Evolutionary conservation across 148 eudicot genomes (phyloP).

Genomic region (Salicornia ramosissima): DNA sequence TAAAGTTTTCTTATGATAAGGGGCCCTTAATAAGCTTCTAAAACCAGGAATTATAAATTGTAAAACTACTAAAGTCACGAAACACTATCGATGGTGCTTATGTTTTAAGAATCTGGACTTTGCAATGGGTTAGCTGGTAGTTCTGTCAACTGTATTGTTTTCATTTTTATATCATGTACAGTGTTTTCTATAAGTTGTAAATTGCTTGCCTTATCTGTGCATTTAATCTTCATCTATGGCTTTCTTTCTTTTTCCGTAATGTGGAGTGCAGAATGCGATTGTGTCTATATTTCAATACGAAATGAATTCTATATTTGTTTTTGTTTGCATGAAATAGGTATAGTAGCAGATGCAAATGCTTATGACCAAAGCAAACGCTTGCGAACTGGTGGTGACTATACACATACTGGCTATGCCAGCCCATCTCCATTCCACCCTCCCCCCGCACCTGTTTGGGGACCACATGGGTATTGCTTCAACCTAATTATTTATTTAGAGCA

Average conservation of each 20-base stretch:
- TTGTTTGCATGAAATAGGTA: conserved; percentile 44
- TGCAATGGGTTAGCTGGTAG: background rate
- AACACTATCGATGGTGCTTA: background rate
- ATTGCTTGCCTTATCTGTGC: background rate
- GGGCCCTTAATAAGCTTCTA: too few species aligned
- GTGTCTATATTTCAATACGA: background rate
- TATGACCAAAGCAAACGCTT: conserved; percentile 89
- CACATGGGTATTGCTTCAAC: conserved; percentile 59
- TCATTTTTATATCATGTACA: background rate
- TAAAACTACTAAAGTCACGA: too few species aligned
- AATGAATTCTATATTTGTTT: background rate
- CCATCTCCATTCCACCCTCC: conserved; percentile 94
- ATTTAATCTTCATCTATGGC: background rate
- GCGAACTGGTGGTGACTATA: conserved; percentile 91
- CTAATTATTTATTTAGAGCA: background rate
- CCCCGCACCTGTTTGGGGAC: conserved; percentile 89
- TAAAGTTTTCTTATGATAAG: too few species aligned
- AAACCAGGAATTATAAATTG: too few species aligned
- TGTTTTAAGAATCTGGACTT: background rate
- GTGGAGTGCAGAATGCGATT: background rate
- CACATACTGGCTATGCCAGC: conserved; percentile 79
- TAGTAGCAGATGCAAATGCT: conserved; percentile 67
- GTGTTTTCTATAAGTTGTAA: background rate
- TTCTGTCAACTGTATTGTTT: background rate
- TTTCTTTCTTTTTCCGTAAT: background rate